A percentile compares a stretch with the other conserved stretches of the same genome.
Evolutionary conservation across 441 rosid species (phyloP).

Genomic region (Raphanus hybrid): DNA sequence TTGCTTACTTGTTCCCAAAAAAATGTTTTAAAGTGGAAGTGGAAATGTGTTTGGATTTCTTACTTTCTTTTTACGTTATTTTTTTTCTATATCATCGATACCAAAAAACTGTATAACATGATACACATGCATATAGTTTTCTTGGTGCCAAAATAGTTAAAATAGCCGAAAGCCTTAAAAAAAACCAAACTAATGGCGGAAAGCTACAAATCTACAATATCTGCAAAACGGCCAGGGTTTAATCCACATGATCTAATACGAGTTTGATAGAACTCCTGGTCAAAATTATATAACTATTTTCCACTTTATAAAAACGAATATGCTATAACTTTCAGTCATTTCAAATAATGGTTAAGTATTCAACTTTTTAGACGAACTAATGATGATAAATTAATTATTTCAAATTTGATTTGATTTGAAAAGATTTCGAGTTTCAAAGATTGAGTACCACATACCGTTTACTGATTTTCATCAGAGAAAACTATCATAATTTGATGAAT

Average conservation of each 20-base stretch:
- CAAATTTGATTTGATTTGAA: neutral
- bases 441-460: neutral
- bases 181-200: no score
- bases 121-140: neutral
- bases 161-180: neutral
- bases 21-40: neutral
- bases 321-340: conserved; percentile 17
- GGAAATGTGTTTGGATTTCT: neutral
- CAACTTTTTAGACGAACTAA: neutral
- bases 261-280: neutral
- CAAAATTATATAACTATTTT: no score
- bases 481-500: neutral
- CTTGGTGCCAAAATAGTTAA: neutral
- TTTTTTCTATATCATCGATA: neutral
- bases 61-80: neutral
- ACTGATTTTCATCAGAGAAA: neutral
- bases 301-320: neutral
- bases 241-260: neutral
- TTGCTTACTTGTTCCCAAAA: conserved; percentile 18
- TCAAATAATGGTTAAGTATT: neutral
- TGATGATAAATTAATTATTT: conserved; percentile 11
- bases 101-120: neutral
- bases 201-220: no score
- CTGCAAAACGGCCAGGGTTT: neutral
- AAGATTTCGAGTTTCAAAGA: neutral